A percentile compares a stretch with the other conserved stretches of the same genome.
Conservation (phyloP, 106 monocot species). For the Phalaenopsis aphrodite region DNA sequence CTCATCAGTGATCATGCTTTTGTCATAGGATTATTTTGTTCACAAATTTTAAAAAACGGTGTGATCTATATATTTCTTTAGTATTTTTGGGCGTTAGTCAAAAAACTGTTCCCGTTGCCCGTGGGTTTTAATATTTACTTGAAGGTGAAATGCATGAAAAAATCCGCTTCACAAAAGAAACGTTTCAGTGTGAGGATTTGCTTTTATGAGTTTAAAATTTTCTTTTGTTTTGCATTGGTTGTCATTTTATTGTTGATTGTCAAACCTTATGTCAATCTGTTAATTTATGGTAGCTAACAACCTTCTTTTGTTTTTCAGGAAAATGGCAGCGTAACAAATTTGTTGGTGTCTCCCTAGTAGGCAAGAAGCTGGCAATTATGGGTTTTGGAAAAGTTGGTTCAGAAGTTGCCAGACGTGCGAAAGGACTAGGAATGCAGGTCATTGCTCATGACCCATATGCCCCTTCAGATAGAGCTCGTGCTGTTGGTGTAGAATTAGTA, state of each 20-base stretch:
- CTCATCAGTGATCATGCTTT: too few species aligned
- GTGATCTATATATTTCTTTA: too few species aligned
- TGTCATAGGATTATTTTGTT: too few species aligned
- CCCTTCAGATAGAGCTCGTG: slow-evolving; percentile 73
- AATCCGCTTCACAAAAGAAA: neutral
- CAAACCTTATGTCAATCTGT: neutral
- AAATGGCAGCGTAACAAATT: slow-evolving; percentile 87
- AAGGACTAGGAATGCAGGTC: slow-evolving; percentile 82
- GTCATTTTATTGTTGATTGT: neutral
- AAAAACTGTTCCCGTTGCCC: too few species aligned
- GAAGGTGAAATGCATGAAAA: neutral
- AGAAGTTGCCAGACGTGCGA: slow-evolving; percentile 81
- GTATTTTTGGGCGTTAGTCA: too few species aligned
- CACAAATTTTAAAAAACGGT: too few species aligned
- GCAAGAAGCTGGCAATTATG: slow-evolving; percentile 77
- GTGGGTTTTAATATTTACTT: too few species aligned
- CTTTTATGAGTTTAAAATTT: neutral
- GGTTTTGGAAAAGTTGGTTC: slow-evolving; percentile 94
- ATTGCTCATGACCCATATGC: slow-evolving; percentile 86
- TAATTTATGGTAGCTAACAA: neutral
- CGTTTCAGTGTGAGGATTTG: too few species aligned
- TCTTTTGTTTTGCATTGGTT: neutral
- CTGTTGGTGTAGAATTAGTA: slow-evolving; percentile 76
- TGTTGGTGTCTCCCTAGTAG: slow-evolving; percentile 81
- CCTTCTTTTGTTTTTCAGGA: slow-evolving; percentile 21